Base-by-base conservation (phyloP, 2,329 filamentous ascomycete species). In the Epichloe aotearoae region DNA sequence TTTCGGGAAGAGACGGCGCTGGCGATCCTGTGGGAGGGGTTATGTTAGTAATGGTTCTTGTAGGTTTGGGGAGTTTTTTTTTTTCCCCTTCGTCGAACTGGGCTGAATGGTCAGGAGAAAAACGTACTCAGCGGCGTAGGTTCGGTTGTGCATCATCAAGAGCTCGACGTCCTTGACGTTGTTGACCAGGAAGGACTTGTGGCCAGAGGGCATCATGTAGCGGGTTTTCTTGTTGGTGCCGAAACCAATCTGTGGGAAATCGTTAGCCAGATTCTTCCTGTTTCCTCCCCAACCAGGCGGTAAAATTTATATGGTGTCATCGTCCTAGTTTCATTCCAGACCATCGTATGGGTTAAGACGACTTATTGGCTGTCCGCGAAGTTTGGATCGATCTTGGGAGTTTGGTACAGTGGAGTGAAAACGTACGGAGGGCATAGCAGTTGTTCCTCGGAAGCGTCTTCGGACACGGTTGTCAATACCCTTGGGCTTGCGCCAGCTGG, bases 141-240 rank as follows among this genome's bases (percentile, higher is more conserved):
- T 95, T 73, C 86, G 85, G 88, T 97, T 97, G 86, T 98, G 93
- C 93, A 98, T 98, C 66, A 98, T 81, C 68, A 98, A 84, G 58
- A 98, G 86, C 75, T 98, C 91, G 68, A 98, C 84, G 65, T 98
- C 93, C 72, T 84, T 82, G 74, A 82, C 74, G 82, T 98, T 98
- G 84, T 85, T 88, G 77, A 98, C 93, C 70, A 97, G 83, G 86
- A 98, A 98, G 61, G 91, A 88, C 84, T 96, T 97, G 86, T 97
- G 91, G 77, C 93, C 93, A 66, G 89, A 95, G 71, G 93, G 93
- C 81, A 89, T 95, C 84, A 97, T 84, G 82, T 94, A 91, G 69
- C 88, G 84, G 71, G 93, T 98, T 84, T 97, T 97, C 83, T 88
- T 95, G 88, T 97, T 97, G 77, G 87, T 93, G 65, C 93, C 90